Base-by-base conservation (phyloP, 441 rosid genomes). In the Mallotus repandus region DNA sequence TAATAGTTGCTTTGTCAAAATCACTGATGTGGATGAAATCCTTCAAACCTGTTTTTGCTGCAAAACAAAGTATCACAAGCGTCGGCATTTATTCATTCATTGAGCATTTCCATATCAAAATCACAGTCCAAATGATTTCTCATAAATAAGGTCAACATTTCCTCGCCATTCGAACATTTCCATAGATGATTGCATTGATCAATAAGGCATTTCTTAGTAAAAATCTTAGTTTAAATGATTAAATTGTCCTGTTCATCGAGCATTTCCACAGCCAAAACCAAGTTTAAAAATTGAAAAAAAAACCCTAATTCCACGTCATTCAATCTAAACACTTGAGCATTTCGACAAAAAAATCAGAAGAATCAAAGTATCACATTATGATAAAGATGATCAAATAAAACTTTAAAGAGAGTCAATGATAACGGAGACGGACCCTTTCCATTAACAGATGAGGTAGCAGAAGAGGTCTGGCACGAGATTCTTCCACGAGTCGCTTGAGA, bases 21-120 rank as follows among this genome's bases (percentile, higher is more conserved):
- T 96, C 98, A 80, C 75, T 80, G 66, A 92, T 91, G 81, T 86
- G 93, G 72, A 94, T 79, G 84, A 96, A 93, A 82, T 91, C 97
- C 80, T 88, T 88, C 78, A 70, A 70, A 66, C 79, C 80, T 53
- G 77, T 64, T 72, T 83, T 85, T 32, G 70, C 98, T 93, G 87
- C 63, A 65, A 69, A 75, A 71, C 29, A 63, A 49, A 25, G 35
- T 12, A 38, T 67, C 63, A 72, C 53, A 77, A 21, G 5, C 8
- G 3, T 13, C 16, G 16, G 14, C 50, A 48, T 48, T 9, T 48
- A 4, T 2, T 48, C 41, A 38, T 38, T 6, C 41, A 38, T 38
- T 0, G 7, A 38, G 41, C 41, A 38, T 38, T 38, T 38, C 41
- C 41, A 38, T 38, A 38, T 4, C 41, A 38, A 38, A 38, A 38